These are phyloP conservation scores for Trichosporon coremiiforme DNA, from an alignment of 1,284 basidiomycete species.

Conservation along the genomic window DNA sequence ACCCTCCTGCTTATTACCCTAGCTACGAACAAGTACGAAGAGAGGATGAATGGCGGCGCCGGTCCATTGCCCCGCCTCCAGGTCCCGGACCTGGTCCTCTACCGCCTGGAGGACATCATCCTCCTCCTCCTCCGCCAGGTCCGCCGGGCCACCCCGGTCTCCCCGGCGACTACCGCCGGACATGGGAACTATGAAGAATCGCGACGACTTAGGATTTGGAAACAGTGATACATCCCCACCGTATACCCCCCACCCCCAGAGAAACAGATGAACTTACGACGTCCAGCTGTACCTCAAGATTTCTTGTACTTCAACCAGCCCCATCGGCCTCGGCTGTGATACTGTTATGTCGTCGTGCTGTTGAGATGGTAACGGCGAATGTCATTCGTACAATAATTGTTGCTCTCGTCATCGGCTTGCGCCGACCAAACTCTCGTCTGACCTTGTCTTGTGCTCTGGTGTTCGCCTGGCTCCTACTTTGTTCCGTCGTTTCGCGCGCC, in stretches of 20 bases:
- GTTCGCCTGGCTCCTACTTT: neutral
- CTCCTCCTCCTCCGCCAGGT: neutral
- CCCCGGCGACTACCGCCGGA: constrained; percentile 8
- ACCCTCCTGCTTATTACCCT: constrained; percentile 15
- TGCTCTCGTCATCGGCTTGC: constrained; percentile 15
- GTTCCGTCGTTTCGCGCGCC: too few species aligned
- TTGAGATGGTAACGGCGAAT: neutral
- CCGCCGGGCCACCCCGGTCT: neutral
- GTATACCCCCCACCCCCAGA: neutral
- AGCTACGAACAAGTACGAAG: constrained; percentile 12
- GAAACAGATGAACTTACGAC: neutral
- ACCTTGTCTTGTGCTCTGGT: neutral
- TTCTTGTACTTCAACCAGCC: neutral
- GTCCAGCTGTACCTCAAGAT: neutral
- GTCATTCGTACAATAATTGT: neutral
- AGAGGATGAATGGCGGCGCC: constrained; percentile 8
- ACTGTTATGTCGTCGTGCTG: neutral
- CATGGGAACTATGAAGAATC: constrained; percentile 3
- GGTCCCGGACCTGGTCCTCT: neutral
- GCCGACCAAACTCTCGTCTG: neutral
- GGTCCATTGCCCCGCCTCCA: neutral
- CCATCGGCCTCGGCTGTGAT: neutral
- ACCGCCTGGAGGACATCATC: neutral
- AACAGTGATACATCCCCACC: neutral
- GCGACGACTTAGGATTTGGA: neutral